phyloP scores from a whole-genome alignment of 257 asterid species.

The Nicotiana attenuata region DNA sequence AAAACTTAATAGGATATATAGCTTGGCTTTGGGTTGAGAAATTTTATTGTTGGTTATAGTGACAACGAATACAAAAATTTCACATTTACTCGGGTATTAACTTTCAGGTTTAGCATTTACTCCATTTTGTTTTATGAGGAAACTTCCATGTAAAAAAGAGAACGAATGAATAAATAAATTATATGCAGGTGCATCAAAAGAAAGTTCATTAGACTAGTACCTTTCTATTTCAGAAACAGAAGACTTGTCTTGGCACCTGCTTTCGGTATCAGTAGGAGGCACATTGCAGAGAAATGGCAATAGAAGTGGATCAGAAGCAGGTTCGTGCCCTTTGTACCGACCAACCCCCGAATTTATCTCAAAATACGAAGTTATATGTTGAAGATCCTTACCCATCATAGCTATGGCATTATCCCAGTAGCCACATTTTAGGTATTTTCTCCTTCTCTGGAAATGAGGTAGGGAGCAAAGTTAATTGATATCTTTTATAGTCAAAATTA shows the following conservation, averaged over 20 bases:
- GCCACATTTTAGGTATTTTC: slow-evolving; percentile 48
- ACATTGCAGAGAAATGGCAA: slow-evolving; percentile 46
- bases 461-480: neutral
- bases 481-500: neutral
- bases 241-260: slow-evolving; percentile 18
- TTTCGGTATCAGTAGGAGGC: slow-evolving; percentile 24
- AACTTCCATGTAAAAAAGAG: neutral
- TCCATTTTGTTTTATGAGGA: neutral
- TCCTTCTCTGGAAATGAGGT: slow-evolving; percentile 46
- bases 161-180: neutral
- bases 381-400: slow-evolving; percentile 39
- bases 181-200: neutral
- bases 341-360: slow-evolving; percentile 29
- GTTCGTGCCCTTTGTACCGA: slow-evolving; percentile 28
- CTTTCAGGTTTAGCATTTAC: neutral
- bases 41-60: neutral
- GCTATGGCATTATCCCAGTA: slow-evolving; percentile 47
- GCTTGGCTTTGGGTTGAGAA: neutral
- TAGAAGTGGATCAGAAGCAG: slow-evolving; percentile 49
- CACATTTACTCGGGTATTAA: neutral
- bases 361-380: slow-evolving; percentile 44
- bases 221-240: slow-evolving; percentile 28
- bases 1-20: neutral
- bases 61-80: neutral
- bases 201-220: slow-evolving; percentile 20